Evolutionary conservation across 352 stramenopile genomes (phyloP).

Genomic region (Globisporangium middletonii): DNA sequence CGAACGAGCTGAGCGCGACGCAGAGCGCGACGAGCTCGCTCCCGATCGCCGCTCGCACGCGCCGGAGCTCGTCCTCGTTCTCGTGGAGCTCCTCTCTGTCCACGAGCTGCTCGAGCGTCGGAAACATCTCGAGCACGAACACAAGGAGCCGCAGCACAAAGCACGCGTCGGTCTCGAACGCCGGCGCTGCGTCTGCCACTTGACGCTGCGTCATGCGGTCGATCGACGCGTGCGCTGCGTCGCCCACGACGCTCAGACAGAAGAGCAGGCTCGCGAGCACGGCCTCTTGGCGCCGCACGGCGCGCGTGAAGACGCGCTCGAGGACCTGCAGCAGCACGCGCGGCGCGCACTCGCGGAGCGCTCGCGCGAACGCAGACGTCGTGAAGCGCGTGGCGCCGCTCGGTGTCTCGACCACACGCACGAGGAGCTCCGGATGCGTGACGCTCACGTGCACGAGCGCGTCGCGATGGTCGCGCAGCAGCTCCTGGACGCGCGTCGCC

Average conservation of each 20-base stretch:
- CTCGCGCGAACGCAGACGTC: constrained; percentile 42
- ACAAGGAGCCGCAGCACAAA: constrained; percentile 55
- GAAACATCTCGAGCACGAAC: constrained; percentile 56
- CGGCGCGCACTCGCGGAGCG: constrained; percentile 35
- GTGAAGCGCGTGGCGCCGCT: no score
- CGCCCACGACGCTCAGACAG: constrained; percentile 49
- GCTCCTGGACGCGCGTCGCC: constrained; percentile 24
- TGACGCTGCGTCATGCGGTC: constrained; percentile 21
- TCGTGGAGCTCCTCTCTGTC: constrained; percentile 68
- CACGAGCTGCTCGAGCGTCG: constrained; percentile 36
- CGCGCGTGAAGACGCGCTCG: constrained; percentile 47
- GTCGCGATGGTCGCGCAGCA: constrained; percentile 38
- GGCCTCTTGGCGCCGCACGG: constrained; percentile 45
- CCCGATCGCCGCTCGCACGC: constrained; percentile 37
- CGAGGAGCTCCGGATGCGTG: constrained; percentile 54
- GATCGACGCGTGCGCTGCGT: constrained; percentile 22
- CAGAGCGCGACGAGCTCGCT: constrained; percentile 47
- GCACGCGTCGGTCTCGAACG: constrained; percentile 31
- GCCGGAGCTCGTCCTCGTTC: constrained; percentile 50
- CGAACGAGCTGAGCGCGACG: constrained; percentile 41
- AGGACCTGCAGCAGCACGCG: constrained; percentile 42
- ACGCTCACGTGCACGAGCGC: constrained; percentile 51
- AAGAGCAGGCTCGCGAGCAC: constrained; percentile 45
- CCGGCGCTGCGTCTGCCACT: neutral
- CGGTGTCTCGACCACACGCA: constrained; percentile 23